These are phyloP conservation scores for Coemansia sp. DNA, from an alignment of 192 early-diverging fungal genomes.

Conservation along the genomic window DNA sequence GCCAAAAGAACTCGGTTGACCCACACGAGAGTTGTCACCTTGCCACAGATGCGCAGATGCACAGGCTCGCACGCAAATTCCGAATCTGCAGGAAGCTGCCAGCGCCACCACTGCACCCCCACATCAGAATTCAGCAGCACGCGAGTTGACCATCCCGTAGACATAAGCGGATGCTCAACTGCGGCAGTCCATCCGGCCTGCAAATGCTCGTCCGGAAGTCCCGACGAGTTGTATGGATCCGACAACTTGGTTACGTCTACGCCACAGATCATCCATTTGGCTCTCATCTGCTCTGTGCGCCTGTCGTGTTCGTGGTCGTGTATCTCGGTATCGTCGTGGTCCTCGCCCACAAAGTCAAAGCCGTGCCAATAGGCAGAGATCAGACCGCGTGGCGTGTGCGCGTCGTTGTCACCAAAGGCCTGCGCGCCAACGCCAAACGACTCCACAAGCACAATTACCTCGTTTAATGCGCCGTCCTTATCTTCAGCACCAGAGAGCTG, in stretches of 20 bases:
- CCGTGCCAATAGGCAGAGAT: slow-evolving; percentile 64
- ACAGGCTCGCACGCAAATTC: slow-evolving; percentile 56
- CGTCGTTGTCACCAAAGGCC: slow-evolving; percentile 71
- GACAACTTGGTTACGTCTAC: slow-evolving; percentile 66
- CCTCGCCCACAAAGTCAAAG: slow-evolving; percentile 47
- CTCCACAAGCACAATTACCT: slow-evolving; percentile 70
- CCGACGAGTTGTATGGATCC: slow-evolving; percentile 63
- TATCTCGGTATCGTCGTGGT: slow-evolving; percentile 54
- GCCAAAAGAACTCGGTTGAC: slow-evolving; percentile 67
- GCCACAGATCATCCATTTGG: slow-evolving; percentile 69
- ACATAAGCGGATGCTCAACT: slow-evolving; percentile 31
- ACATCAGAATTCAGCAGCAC: slow-evolving; percentile 26
- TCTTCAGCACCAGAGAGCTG: slow-evolving; percentile 32
- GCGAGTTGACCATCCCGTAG: slow-evolving; percentile 31
- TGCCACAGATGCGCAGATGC: slow-evolving; percentile 64
- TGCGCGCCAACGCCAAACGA: slow-evolving; percentile 74
- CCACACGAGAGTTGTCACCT: slow-evolving; percentile 65
- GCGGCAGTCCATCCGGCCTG: slow-evolving; percentile 46
- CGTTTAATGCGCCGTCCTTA: slow-evolving; percentile 59
- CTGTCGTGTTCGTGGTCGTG: slow-evolving; percentile 45
- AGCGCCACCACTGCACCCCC: slow-evolving; percentile 52
- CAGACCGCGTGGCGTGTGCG: slow-evolving; percentile 71
- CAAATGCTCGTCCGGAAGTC: slow-evolving; percentile 69
- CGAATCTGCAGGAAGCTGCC: slow-evolving; percentile 1
- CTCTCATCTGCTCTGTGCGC: slow-evolving; percentile 46